Evolutionary conservation across 2,329 filamentous ascomycete species (phyloP), one percentile per base, ranked within the genome.

Genomic region (Coniochaeta prunicola): DNA sequence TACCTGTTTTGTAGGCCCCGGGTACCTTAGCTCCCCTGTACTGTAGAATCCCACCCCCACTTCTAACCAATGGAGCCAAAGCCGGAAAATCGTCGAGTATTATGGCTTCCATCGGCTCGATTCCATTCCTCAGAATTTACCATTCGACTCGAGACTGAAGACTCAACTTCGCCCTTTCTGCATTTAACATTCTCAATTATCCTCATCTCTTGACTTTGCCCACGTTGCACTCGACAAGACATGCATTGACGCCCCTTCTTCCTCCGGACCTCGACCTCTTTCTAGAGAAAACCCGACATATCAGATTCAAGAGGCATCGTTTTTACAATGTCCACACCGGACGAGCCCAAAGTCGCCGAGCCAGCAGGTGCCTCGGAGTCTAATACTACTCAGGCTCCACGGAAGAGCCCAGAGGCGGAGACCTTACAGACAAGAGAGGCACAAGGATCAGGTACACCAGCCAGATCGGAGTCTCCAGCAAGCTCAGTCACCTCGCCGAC

Each of bases 401-500:
- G 30, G n/a, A 21, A n/a, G 17, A 55, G 53, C 24, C 31, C 53
- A 12, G 30, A 17, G 30, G 6, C 24, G 2, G 24, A 50, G 13
- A 30, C 24, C 4, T 26, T 26, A 30, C 24, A 28, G n/a, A 28
- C 13, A 21, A 28, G 30, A 50, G 21, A 50, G 10, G 30, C 17
- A n/a, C 30, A 55, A 36, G 10, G 9, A 17, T 55, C 53, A 17
- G 19, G 2, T 28, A 24, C 53, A 3, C 26, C 45, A 50, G 26
- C 45, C 53, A 33, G 53, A 21, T 55, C 53, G 36, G 28, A 21
- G 4, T 50, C 45, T 10, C 45, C 45, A 15, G 53, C 30, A 33
- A 55, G 53, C 53, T 55, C 53, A 2, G 53, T 55, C 17, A 55
- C 53, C 9, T 55, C 53, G 13, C 53, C 53, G 7, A 55, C 53